Evolutionary conservation across 305 asterid genomes (phyloP).

Genomic region (Solanum hybrid): DNA sequence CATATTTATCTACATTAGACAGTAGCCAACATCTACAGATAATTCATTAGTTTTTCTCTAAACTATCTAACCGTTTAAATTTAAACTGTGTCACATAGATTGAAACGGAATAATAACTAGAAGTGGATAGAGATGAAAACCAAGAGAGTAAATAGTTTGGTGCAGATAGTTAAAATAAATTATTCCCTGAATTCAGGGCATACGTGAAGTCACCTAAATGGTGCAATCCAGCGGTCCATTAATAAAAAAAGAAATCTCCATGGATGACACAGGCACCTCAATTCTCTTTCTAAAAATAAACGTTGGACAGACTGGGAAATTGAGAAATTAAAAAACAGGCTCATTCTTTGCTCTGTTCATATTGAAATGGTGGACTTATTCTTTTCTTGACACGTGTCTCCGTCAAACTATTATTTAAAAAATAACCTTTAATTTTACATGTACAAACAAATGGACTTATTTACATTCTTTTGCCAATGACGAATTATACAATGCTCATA

Average conservation of each 20-base stretch:
- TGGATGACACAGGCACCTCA: conserved; percentile 37
- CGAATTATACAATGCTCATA: not conserved
- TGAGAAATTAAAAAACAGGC: not conserved
- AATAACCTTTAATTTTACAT: no score
- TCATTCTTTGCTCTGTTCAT: not conserved
- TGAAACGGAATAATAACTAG: not conserved
- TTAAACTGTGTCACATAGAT: not conserved
- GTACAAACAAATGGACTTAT: not conserved
- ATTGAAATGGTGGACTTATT: conserved; percentile 21
- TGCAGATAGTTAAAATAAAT: not conserved
- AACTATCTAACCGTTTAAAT: not conserved
- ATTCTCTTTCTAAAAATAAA: conserved; percentile 31
- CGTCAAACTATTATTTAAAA: not conserved
- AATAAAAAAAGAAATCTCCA: conserved; percentile 10
- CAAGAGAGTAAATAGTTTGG: not conserved
- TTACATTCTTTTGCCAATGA: not conserved
- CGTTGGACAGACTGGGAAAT: conserved; percentile 15
- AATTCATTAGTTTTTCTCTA: not conserved
- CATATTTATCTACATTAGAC: not conserved
- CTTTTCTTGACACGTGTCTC: conserved; percentile 27
- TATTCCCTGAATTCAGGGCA: not conserved
- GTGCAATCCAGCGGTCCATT: not conserved
- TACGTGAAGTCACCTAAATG: not conserved
- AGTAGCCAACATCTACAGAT: not conserved
- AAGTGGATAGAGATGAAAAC: not conserved